These are phyloP conservation scores for Entophlyctis helioformis DNA, from an alignment of 192 early-diverging fungal species.

Conservation along the genomic window DNA sequence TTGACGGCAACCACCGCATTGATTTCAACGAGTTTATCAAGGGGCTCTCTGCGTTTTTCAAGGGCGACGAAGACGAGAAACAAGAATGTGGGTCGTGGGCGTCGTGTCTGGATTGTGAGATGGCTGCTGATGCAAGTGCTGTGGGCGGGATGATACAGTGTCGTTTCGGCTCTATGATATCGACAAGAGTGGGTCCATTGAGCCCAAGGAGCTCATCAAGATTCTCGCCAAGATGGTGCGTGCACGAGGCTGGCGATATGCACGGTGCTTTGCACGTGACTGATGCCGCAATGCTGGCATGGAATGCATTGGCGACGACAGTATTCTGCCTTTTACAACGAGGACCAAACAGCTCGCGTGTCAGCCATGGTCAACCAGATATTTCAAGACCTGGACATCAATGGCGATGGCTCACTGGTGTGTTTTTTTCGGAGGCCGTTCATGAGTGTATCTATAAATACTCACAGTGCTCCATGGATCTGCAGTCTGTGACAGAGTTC, in stretches of 20 bases:
- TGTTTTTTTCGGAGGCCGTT: constrained; percentile 3
- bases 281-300: no score
- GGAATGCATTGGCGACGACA: no score
- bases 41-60: constrained; percentile 63
- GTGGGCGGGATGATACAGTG: constrained; percentile 32
- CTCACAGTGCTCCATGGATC: not conserved
- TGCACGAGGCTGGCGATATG: not conserved
- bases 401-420: constrained; percentile 66
- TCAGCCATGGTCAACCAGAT: constrained; percentile 52
- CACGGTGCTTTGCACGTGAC: no score
- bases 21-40: constrained; percentile 48
- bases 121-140: not conserved
- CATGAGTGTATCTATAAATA: not conserved
- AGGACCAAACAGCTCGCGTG: constrained; percentile 56
- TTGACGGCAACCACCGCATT: constrained; percentile 48
- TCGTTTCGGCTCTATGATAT: constrained; percentile 72
- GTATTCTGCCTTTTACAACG: constrained; percentile 48
- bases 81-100: constrained; percentile 41
- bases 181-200: constrained; percentile 61
- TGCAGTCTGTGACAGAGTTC: constrained; percentile 62
- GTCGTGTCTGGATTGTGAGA: not conserved
- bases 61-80: constrained; percentile 65
- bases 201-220: constrained; percentile 56
- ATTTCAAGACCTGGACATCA: constrained; percentile 70
- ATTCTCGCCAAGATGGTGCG: constrained; percentile 66